Evolutionary conservation across 2,329 filamentous ascomycete species (phyloP), one percentile per base, ranked within the genome.

Genomic region (Fusarium albosuccineum): DNA sequence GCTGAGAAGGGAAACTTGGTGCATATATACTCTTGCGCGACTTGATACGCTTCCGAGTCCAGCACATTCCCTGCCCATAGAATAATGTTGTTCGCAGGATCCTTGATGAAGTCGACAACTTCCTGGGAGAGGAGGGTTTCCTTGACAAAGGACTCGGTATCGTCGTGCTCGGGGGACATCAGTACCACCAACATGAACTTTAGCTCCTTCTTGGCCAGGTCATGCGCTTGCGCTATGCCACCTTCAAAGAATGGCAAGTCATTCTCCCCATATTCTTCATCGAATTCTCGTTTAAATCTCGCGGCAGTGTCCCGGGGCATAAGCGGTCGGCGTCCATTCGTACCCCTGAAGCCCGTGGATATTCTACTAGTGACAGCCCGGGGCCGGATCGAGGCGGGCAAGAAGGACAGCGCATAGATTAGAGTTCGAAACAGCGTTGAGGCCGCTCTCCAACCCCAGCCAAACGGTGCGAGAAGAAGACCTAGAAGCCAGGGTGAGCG

Each of bases 21-120:
- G 78, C 92, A 96, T 70, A 90, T 90, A 66, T 98, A 88, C 45
- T 94, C 93, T 11, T 88, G 86, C n/a, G 94, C 89, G 40, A 97
- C 93, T 77, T 97, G 94, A 78, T 97, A 98, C 6, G 95, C 93
- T 80, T 99, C 96, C 4, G 93, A 91, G 76, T 99, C 96, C 66
- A 94, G 88, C 1, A 98, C 91, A 70, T 94, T 97, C 46, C 96
- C 96, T 40, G 91, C 93, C 96, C 96, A 99, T 3, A 99, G 80
- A 36, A 98, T 83, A 30, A 97, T 87, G 74, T 95, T 92, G 78
- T 94, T 94, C 34, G 84, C 79, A 1, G 92, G 87, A 62, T 95
- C 87, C 67, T 89, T 90, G 70, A 98, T 78, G 73, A 93, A 97
- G 6, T 85, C 81, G 10, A 90, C 84, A 4, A 97, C 89, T 42